Evolutionary conservation across 371 early-diverging fungal genomes (phyloP), one percentile per base, ranked within the genome.

Genomic region (Basidiobolus meristosporus): DNA sequence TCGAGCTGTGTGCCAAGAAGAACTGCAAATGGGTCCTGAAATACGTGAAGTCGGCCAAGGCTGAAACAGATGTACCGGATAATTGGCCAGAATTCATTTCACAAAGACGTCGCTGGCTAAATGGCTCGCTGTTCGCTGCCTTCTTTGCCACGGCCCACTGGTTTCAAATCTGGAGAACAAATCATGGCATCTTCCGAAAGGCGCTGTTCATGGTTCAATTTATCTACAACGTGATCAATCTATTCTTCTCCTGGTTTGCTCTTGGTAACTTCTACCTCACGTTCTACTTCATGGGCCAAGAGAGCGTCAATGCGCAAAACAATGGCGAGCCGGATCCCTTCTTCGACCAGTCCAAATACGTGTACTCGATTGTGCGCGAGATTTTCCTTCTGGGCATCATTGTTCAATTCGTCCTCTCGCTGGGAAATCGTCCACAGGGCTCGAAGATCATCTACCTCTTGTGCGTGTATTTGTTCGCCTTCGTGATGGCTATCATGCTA

Each of bases 351-450:
- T 62, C 56, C 18, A 41, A 54, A 40, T 41, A 41, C 15, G 59
- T 64, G 7, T 54, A 59, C 45, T 43, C 49, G 17, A 42, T 63
- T 6, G 52, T 70, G 41, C 51, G 63, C 11, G 50, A 56, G 42
- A 48, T 70, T 32, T 81, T 84, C 48, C 60, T 80, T 39, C 42
- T 72, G 20, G 60, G 75, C 40, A 51, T 85, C 43, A 57, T 77
- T 20, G 62, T 63, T 22, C 63, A 73, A 36, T 79, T 87, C 46
- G 65, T 87, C 39, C 53, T 67, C 18, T 65, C 80, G 19, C 59
- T 87, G 38, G 88, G 88, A 31, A 87, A 87, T 59, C 62, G 83
- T 5, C 62, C 62, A 22, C 81, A 84, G 53, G 86, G 84, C 11
- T 72, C 75, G 19, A 66, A 63, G 38, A 46, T 63, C 20, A 54